These are phyloP conservation scores for Kwoniella sp. DNA, from an alignment of 768 basidiomycete species.

Conservation along the genomic window DNA sequence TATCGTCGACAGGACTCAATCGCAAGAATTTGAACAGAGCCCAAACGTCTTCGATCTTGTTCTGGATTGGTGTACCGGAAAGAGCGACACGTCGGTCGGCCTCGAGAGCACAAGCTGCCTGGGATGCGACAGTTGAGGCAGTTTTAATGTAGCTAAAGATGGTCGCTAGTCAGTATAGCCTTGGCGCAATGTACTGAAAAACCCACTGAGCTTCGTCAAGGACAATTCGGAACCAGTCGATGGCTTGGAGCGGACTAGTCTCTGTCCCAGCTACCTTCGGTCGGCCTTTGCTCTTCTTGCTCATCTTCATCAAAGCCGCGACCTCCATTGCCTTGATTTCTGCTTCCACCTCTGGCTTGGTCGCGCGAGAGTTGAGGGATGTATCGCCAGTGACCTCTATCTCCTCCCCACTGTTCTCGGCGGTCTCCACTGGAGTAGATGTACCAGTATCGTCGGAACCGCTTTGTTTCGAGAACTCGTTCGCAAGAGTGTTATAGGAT, in stretches of 20 bases:
- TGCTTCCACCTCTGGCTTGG: conserved; percentile 51
- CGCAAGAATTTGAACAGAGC: conserved; percentile 96
- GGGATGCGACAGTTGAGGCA: conserved; percentile 86
- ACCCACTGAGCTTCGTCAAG: conserved; percentile 94
- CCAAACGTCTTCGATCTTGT: conserved; percentile 97
- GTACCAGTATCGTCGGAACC: conserved; percentile 62
- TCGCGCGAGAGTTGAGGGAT: conserved; percentile 60
- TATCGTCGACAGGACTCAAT: conserved; percentile 87
- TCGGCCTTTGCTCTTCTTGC: conserved; percentile 63
- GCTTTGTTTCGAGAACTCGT: conserved; percentile 88
- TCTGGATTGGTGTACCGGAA: conserved; percentile 98
- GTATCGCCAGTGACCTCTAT: conserved; percentile 71
- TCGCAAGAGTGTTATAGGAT: conserved; percentile 91
- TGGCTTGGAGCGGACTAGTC: conserved; percentile 82
- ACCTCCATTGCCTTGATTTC: conserved; percentile 51
- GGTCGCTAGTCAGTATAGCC: conserved; percentile 5
- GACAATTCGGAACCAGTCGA: conserved; percentile 95
- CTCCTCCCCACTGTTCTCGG: conserved; percentile 62
- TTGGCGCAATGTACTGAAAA: background rate
- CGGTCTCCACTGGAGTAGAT: conserved; percentile 51
- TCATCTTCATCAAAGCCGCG: conserved; percentile 63
- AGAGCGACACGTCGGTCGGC: conserved; percentile 90
- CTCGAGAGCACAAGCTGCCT: conserved; percentile 90
- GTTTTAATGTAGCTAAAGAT: conserved; percentile 87
- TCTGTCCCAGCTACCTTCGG: conserved; percentile 59